Evolutionary conservation across 768 basidiomycete species (phyloP).

Genomic region (Termitomyces sp.): DNA sequence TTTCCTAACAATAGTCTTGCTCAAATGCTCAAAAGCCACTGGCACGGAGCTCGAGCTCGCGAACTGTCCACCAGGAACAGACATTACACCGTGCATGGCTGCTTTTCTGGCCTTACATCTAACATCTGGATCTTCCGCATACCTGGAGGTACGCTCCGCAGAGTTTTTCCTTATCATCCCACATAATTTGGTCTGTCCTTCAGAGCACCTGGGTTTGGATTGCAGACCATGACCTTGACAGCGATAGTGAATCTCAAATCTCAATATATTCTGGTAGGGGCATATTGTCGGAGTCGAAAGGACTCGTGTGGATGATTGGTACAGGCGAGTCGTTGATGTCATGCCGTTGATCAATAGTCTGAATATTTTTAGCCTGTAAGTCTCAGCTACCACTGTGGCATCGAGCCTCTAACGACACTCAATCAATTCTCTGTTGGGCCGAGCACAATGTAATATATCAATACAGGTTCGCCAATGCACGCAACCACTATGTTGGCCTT

Average conservation of each 20-base stretch:
- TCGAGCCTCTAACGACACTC: background rate
- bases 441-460: conserved; percentile 71
- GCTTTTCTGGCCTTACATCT: conserved; percentile 67
- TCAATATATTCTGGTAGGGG: conserved; percentile 66
- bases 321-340: conserved; percentile 36
- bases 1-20: background rate
- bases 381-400: background rate
- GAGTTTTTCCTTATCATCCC: background rate
- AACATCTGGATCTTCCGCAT: conserved; percentile 47
- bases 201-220: conserved; percentile 78
- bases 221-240: conserved; percentile 79
- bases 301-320: conserved; percentile 81
- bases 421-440: conserved; percentile 26
- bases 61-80: conserved; percentile 41
- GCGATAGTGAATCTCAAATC: conserved; percentile 38
- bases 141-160: conserved; percentile 49
- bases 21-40: conserved; percentile 28
- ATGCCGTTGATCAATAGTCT: background rate
- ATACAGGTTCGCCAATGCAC: conserved; percentile 56
- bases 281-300: conserved; percentile 64
- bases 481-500: conserved; percentile 65
- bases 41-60: conserved; percentile 46
- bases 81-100: conserved; percentile 45
- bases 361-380: conserved; percentile 5
- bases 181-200: background rate